These are phyloP conservation scores for Cryptococcus neoformans DNA, from an alignment of 1,284 basidiomycete genomes.

Conservation along the genomic window DNA sequence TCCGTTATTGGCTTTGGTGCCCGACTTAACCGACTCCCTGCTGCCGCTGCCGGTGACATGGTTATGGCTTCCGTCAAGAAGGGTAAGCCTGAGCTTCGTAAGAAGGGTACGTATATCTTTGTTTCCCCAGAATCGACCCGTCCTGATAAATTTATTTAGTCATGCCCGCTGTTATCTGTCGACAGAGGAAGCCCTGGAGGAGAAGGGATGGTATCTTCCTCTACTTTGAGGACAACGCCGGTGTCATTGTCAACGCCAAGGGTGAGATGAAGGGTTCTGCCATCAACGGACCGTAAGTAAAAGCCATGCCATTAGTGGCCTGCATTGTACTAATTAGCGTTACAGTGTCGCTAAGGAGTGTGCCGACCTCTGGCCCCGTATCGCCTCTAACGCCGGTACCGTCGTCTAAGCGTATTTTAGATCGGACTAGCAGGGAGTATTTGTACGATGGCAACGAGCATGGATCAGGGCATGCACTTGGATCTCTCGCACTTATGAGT, in stretches of 20 bases:
- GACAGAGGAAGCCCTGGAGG: constrained; percentile 98
- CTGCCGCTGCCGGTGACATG: constrained; percentile 98
- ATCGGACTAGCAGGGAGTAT: too few relatives aligned
- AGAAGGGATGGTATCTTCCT: constrained; percentile 98
- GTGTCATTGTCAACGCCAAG: constrained; percentile 95
- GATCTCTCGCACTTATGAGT: too few relatives aligned
- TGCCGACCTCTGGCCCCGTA: constrained; percentile 99
- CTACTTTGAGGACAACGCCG: constrained; percentile 96
- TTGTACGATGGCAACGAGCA: too few relatives aligned
- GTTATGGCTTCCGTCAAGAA: constrained; percentile 99
- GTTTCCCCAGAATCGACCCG: not conserved
- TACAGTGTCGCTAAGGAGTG: constrained; percentile 49
- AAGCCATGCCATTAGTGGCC: too few relatives aligned
- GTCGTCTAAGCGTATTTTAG: constrained; percentile 63
- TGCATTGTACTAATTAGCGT: constrained; percentile 4
- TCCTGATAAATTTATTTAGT: constrained; percentile 52
- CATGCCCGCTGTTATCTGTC: constrained; percentile 95
- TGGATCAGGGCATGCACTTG: too few relatives aligned
- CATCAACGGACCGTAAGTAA: constrained; percentile 79
- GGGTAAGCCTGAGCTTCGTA: constrained; percentile 98
- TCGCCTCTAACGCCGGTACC: constrained; percentile 96
- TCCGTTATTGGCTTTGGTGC: constrained; percentile 76
- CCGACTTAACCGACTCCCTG: constrained; percentile 94
- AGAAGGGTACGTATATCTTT: constrained; percentile 70
- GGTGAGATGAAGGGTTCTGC: constrained; percentile 99